Conservation (phyloP, 805 yeast species). For the Metschnikowia gelsemii region DNA sequence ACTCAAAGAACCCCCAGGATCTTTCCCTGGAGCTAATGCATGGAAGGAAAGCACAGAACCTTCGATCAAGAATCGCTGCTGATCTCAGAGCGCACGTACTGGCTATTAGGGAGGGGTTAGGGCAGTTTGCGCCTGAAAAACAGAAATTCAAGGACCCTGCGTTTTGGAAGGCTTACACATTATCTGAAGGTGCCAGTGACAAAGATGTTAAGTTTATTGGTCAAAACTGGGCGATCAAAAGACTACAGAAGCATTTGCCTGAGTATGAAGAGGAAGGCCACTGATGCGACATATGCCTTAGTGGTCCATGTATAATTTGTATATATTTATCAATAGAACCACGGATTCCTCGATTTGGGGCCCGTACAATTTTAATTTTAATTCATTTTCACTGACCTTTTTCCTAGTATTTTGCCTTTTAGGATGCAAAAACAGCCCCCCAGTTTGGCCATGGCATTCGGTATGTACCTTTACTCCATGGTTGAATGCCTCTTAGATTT, state of each 20-base stretch:
- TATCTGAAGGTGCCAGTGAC: slow-evolving; percentile 62
- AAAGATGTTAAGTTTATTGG: slow-evolving; percentile 74
- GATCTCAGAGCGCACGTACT: slow-evolving; percentile 63
- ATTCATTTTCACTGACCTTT: too few relatives aligned
- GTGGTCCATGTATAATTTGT: too few relatives aligned
- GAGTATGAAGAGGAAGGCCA: slow-evolving; percentile 18
- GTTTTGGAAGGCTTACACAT: slow-evolving; percentile 74
- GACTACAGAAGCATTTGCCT: slow-evolving; percentile 55
- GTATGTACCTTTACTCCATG: too few relatives aligned
- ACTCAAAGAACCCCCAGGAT: slow-evolving; percentile 53
- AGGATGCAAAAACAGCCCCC: too few relatives aligned
- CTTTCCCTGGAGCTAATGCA: slow-evolving; percentile 58
- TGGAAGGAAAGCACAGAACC: slow-evolving; percentile 62
- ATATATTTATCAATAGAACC: too few relatives aligned
- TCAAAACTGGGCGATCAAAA: slow-evolving; percentile 76
- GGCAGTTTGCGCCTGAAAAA: slow-evolving; percentile 59
- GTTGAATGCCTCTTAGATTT: too few relatives aligned
- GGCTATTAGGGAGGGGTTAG: slow-evolving; percentile 42
- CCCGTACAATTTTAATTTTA: too few relatives aligned
- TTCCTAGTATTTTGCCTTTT: too few relatives aligned
- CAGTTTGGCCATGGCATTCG: too few relatives aligned
- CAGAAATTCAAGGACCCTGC: slow-evolving; percentile 60
- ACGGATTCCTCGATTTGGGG: too few relatives aligned
- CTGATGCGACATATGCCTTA: too few relatives aligned
- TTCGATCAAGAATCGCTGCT: slow-evolving; percentile 70